Percentiles rank a stretch among this genome's conserved stretches.
These are phyloP conservation scores for Microsporum audouinii DNA, from an alignment of 2,329 filamentous ascomycete genomes.

Conservation along the genomic window DNA sequence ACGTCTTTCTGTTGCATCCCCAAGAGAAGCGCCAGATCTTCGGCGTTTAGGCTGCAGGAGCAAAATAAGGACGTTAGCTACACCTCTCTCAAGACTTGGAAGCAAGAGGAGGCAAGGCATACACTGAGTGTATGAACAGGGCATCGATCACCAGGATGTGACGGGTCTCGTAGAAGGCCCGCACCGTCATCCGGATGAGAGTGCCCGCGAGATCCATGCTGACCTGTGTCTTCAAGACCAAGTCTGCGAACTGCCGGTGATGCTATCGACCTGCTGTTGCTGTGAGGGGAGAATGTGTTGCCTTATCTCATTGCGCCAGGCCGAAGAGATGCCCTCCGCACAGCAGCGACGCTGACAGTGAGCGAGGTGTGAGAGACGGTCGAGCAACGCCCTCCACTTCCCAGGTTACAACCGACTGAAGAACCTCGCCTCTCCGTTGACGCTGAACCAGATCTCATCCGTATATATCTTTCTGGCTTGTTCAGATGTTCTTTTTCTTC, in stretches of 20 bases:
- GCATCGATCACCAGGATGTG: constrained; percentile 75
- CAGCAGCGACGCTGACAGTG: not conserved
- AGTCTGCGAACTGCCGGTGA: not conserved
- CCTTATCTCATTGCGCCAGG: constrained; percentile 5
- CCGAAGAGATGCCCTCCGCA: not conserved
- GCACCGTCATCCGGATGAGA: constrained; percentile 73
- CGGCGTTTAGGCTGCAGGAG: constrained; percentile 56
- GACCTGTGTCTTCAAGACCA: not conserved
- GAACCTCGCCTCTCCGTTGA: not conserved
- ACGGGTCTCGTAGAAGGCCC: constrained; percentile 76
- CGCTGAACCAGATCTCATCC: not conserved
- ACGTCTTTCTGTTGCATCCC: constrained; percentile 85
- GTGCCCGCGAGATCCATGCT: constrained; percentile 58
- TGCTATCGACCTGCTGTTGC: not conserved
- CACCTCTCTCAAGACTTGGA: constrained; percentile 5
- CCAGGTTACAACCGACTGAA: too few species aligned
- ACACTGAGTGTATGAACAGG: constrained; percentile 61
- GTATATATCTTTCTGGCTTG: not conserved
- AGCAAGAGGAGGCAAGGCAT: constrained; percentile 25
- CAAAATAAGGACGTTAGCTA: constrained; percentile 9
- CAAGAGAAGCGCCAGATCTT: constrained; percentile 77
- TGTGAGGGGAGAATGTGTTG: not conserved
- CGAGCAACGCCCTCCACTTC: not conserved
- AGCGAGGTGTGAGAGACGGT: not conserved
- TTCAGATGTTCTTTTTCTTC: not conserved